Base-by-base conservation (phyloP, 345 rosid genomes). In the Anacardium occidentale region DNA sequence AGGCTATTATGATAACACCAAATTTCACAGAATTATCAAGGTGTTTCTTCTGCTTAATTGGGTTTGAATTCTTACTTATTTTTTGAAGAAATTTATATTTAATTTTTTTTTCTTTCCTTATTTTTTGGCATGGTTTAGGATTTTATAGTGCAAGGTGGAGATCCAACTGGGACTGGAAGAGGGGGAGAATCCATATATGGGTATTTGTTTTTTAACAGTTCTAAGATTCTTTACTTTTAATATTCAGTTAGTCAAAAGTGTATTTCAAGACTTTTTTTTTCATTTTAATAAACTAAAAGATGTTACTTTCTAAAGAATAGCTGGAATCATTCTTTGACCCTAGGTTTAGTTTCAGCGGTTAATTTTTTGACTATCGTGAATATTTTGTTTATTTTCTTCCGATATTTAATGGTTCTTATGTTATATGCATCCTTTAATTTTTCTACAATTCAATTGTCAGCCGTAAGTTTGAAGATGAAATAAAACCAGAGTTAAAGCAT, bases 121-220 rank as follows among this genome's bases (percentile, higher is more conserved):
- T 45, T 15, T 24, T 17, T 18, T 58, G 17, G 55, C 77, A 29
- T 56, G 71, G n/a, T 73, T 62, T 69, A 95, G 98, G 99, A 90
- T 75, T 95, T 95, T 83, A 90, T 95, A 18, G 94, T 95, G 69
- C 98, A 95, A 87, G 98, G 99, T 73, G 99, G 99, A 25, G 98
- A 95, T 83, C 99, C 98, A 52, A 95, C 99, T 0, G 99, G 94
- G 52, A 92, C 99, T 60, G 99, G 98, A 75, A 88, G 92, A 75
- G 97, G 97, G 21, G 97, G 97, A 65, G 87, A 91, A 78, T 92
- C 98, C 66, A 92, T 92, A 52, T 94, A 92, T 45, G 98, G 97
- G 98, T 94, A 85, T 59, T 52, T 32, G 18, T 64, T 44, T 47
- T 11, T 5, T 7, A 44, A 45, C 45, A 47, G 47, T 65, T 64